Base-by-base conservation (phyloP, 148 eudicot species). In the Fallopia convolvulus region DNA sequence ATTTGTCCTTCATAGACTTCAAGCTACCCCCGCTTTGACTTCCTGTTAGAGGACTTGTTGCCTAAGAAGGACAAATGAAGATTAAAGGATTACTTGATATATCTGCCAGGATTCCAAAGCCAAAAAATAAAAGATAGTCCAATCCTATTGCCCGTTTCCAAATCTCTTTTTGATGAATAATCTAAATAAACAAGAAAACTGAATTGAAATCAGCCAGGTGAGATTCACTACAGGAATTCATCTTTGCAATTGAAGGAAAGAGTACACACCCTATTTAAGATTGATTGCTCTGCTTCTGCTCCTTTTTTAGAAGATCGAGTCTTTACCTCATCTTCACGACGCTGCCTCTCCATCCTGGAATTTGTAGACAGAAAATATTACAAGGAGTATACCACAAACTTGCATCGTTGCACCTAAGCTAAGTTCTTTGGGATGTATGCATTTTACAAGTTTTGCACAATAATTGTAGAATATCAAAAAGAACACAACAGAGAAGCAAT, bases 331-430 rank as follows among this genome's bases (percentile, higher is more conserved):
- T 95, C 99, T 78, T 95, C 99, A 44, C 99, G 94, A 10, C 97
- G 84, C 76, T 95, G 99, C 83, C 97, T 91, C 82, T 95, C 99
- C 97, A 95, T 95, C 86, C 99, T 95, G 84, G 50, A 78, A 85
- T 76, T 26, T 85, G 72, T 39, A 44, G 5, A 2, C 11, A 60
- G 14, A 10, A 63, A 44, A 42, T 42, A 46, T 73, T 44, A 73
- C 33, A 46, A 8, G 52, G 14, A n/a, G 42, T 17, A 63, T 11
- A 32, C 41, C 44, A 39, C 20, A 17, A 68, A 17, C 36, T 68
- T 33, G 20, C 20, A 39, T 13, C 9, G 15, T 68, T 68, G 72
- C 44, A 61, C 26, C 61, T 68, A 68, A 68, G 14, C 36, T 33
- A 6, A 36, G 8, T 1, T 6, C 14, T 55, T 39, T 39, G 36